phyloP scores from a whole-genome alignment of 805 yeast species.

The Kurtzmaniella fragi region DNA sequence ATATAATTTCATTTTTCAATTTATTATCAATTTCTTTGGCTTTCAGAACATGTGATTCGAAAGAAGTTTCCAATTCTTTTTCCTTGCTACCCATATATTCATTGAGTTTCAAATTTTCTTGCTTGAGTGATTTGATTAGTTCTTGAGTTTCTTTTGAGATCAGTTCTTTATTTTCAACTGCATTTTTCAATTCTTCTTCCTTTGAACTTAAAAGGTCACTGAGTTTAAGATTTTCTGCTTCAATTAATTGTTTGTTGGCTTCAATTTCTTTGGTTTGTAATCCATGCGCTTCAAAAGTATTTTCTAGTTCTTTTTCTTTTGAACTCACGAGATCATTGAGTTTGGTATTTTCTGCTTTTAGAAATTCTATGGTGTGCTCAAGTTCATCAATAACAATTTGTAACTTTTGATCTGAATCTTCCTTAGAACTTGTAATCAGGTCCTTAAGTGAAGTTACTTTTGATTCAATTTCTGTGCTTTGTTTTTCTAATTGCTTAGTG shows the following conservation, averaged over 20 bases:
- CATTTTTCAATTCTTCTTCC: slow-evolving; percentile 4
- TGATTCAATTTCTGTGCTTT: no score
- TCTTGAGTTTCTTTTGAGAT: slow-evolving; percentile 18
- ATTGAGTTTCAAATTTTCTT: no score
- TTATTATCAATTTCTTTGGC: background rate
- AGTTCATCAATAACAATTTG: background rate
- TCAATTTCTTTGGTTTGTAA: background rate
- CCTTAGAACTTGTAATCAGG: no score
- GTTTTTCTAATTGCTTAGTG: background rate
- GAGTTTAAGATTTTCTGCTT: slow-evolving; percentile 4
- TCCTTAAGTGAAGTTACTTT: no score
- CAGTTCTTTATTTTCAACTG: background rate
- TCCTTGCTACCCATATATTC: no score
- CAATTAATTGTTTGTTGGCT: background rate
- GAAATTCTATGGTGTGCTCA: background rate
- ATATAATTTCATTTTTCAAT: background rate
- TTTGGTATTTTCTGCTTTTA: background rate
- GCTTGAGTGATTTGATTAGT: no score
- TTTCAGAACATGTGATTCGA: background rate
- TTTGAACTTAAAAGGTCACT: slow-evolving; percentile 5
- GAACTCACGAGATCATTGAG: background rate
- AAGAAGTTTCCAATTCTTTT: no score
- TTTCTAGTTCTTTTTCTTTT: background rate
- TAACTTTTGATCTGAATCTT: no score
- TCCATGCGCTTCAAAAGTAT: no score